Conservation (phyloP, 2,329 filamentous ascomycete species). For the Pseudogymnoascus sp. region DNA sequence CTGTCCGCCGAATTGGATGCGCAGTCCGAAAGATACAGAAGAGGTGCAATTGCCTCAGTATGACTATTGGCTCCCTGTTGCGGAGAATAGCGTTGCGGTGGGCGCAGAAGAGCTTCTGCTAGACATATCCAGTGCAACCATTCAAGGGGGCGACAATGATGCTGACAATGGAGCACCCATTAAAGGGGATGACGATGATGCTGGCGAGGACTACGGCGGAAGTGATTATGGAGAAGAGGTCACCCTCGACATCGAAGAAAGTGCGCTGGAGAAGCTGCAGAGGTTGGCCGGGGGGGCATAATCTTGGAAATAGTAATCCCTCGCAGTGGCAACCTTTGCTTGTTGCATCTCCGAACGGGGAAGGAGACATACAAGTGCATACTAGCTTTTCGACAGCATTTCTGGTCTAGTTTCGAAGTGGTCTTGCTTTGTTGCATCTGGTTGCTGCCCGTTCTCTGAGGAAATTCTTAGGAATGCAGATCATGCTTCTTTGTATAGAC, state of each 20-base stretch:
- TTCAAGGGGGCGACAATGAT: neutral
- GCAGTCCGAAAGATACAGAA: too few species aligned
- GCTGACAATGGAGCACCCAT: neutral
- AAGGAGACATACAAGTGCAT: neutral
- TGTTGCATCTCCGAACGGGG: neutral
- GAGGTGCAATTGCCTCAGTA: too few species aligned
- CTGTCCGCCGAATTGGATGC: too few species aligned
- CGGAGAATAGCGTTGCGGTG: fast-evolving
- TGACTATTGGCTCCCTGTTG: too few species aligned
- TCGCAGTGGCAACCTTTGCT: neutral
- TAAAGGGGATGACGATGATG: neutral
- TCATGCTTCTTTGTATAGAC: neutral
- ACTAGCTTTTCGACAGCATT: too few species aligned
- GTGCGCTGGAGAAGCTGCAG: neutral
- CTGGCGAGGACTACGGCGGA: neutral
- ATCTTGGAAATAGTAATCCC: neutral
- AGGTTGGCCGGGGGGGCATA: neutral
- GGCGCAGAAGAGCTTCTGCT: neutral
- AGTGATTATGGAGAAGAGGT: neutral
- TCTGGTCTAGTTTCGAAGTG: neutral
- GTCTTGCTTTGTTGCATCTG: neutral
- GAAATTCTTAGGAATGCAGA: neutral
- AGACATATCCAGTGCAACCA: neutral
- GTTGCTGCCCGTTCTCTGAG: neutral
- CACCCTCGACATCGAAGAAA: neutral